Evolutionary conservation across 352 stramenopile species (phyloP), one percentile per base, ranked within the genome.

Genomic region (Hyaloperonospora arabidopsidis): DNA sequence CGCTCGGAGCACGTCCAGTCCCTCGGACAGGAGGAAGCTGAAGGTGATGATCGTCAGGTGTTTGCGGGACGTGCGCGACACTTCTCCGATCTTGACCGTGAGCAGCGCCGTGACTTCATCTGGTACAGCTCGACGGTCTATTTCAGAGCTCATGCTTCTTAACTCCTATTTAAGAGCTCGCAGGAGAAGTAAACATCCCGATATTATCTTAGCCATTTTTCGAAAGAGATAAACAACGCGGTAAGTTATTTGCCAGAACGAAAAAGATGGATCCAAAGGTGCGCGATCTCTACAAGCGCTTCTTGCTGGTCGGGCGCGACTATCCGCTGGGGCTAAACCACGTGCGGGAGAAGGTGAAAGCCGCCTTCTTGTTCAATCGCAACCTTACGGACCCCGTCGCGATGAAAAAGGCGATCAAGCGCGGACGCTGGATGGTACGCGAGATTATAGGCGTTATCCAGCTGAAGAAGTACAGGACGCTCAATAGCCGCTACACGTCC

Each of bases 361-460:
- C 72, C 19, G 90, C 79, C 17, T 88, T 98, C 52, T 84, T 86
- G 45, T 72, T 97, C 74, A 93, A 96, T 55, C 65, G 68, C 19
- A 54, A 87, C 12, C 62, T 96, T 35, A 59, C 48, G 15, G 76
- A 89, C 48, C 63, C 86, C 13, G 54, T 81, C 17, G 88, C 81
- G 19, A 72, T 98, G 47, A 92, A 93, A 60, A 95, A 94, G 46
- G 90, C 92, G n/a, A 87, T 98, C 34, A 86, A 84, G 43, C 83
- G 79, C 41, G 96, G 96, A 13, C 67, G 95, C 60, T 97, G 90
- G 71, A 95, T 96, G 79, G 86, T 98, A 38, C 70, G 89, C 41
- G 96, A 98, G 68, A 95, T 98, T 77, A 80, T 97, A 45, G 95
- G 84, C n/a, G 87, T 98, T 14, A 97, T 98, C 64, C 85, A 98